Conservation (phyloP, 2,329 filamentous ascomycete species). For the Ceratocystis alfenasii region DNA sequence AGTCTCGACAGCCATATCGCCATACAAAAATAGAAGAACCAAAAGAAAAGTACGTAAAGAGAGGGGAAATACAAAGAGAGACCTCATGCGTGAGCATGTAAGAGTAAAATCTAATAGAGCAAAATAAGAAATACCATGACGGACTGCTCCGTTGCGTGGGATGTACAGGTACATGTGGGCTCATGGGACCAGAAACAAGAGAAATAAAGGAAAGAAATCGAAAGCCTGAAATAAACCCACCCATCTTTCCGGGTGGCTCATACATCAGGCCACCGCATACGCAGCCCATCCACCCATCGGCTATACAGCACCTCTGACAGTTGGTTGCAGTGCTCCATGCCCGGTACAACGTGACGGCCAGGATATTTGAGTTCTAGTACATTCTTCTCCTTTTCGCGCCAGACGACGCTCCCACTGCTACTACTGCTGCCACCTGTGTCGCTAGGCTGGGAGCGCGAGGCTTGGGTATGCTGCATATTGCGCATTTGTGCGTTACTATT, state of each 20-base stretch:
- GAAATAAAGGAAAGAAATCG: not conserved
- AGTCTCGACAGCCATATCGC: no score
- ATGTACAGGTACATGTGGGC: not conserved
- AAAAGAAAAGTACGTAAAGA: not conserved
- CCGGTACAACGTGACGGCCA: constrained; percentile 44
- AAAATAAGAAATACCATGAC: not conserved
- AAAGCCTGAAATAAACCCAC: not conserved
- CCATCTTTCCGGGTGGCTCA: constrained; percentile 22
- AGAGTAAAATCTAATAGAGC: constrained; percentile 2
- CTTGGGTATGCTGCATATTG: constrained; percentile 58
- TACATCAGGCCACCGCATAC: constrained; percentile 51
- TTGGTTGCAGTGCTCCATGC: constrained; percentile 87
- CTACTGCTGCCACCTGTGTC: constrained; percentile 29
- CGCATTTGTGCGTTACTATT: constrained; percentile 39
- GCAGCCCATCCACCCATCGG: constrained; percentile 77
- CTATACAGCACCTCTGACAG: constrained; percentile 83
- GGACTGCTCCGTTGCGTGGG: not conserved
- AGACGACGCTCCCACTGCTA: constrained; percentile 6
- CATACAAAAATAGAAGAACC: not conserved
- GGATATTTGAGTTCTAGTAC: constrained; percentile 43
- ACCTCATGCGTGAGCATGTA: constrained; percentile 1
- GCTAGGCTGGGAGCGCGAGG: constrained; percentile 30
- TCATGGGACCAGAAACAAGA: not conserved
- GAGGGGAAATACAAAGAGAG: not conserved
- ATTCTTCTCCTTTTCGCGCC: constrained; percentile 26